Base-by-base conservation (phyloP, 108 stramenopile species). In the Fragilariopsis cylindrus region DNA sequence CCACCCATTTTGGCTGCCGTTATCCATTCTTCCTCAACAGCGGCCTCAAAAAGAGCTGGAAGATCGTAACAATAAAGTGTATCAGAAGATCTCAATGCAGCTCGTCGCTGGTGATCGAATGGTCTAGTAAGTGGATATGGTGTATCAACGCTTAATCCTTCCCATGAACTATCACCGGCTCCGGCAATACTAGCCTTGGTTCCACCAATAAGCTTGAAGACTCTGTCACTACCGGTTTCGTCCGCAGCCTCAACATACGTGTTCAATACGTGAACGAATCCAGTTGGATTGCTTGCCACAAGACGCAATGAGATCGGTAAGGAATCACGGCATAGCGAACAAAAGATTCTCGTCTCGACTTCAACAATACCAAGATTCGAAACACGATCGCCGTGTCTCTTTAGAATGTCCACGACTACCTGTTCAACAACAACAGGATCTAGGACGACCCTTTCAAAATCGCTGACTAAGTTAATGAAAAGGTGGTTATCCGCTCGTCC, bases 21-120 rank as follows among this genome's bases (percentile, higher is more conserved):
- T 2, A 77, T 54, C 93, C 93, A 94, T 65, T 93, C 86, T 54
- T 88, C 74, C 81, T 98, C 95, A 16, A 98, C 90, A 8, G 96
- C 97, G 12, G 89, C 89, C 81, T 97, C 96, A 71, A 99, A 97
- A 65, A 99, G 82, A 62, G 98, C 96, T 16, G 97, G 97, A 63
- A 97, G 86, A 74, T 99, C 99, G 80, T 98, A 99, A 74, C 90
- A 92, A 76, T 97, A 97, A 3, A 96, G 74, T 43, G 98, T 96
- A 70, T 96, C 96, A 5, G 94, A 93, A 19, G 91, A 80, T 60
- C 81, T 80, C 60, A 87, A 67, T 41, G 99, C 99, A 57, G 93
- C 86, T 62, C 91, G 90, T 7, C 99, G 83, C 67, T 96, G 93
- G 30, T 87, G 78, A 65, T 98, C 98, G 69, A 99, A 98, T 6